A percentile compares a stretch with the other conserved stretches of the same genome.
phyloP scores from a whole-genome alignment of 148 eudicot species.

The Fagopyrum esculentum region DNA sequence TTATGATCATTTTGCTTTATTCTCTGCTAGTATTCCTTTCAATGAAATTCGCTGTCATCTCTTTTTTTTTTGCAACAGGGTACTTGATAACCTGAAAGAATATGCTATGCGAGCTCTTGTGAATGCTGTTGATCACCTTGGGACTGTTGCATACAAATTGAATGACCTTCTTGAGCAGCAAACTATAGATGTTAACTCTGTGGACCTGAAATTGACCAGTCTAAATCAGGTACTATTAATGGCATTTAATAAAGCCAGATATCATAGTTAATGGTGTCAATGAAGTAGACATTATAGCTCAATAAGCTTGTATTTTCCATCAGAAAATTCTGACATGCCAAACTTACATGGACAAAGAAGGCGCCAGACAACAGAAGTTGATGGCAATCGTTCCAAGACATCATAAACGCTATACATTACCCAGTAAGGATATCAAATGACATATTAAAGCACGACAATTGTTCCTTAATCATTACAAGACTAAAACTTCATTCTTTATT shows the following conservation, averaged over 20 bases:
- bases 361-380: constrained; percentile 86
- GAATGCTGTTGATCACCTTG: constrained; percentile 98
- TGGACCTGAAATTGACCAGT: constrained; percentile 68
- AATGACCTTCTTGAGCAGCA: constrained; percentile 91
- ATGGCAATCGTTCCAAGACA: constrained; percentile 87
- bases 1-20: neutral
- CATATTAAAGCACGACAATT: neutral
- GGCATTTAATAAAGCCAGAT: constrained; percentile 3
- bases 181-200: constrained; percentile 51
- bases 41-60: too few relatives aligned
- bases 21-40: too few relatives aligned
- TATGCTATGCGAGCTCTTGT: constrained; percentile 91
- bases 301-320: constrained; percentile 9
- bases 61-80: constrained; percentile 33
- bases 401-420: constrained; percentile 90
- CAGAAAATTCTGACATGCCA: constrained; percentile 86
- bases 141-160: constrained; percentile 93
- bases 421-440: constrained; percentile 48
- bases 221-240: constrained; percentile 58
- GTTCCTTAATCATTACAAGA: neutral
- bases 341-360: constrained; percentile 78
- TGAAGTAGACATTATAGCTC: neutral
- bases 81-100: constrained; percentile 90
- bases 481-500: neutral
- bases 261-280: neutral